Percentiles rank a stretch among this genome's conserved stretches.
phyloP scores from a whole-genome alignment of 257 asterid species.

The Jasminum sambac region DNA sequence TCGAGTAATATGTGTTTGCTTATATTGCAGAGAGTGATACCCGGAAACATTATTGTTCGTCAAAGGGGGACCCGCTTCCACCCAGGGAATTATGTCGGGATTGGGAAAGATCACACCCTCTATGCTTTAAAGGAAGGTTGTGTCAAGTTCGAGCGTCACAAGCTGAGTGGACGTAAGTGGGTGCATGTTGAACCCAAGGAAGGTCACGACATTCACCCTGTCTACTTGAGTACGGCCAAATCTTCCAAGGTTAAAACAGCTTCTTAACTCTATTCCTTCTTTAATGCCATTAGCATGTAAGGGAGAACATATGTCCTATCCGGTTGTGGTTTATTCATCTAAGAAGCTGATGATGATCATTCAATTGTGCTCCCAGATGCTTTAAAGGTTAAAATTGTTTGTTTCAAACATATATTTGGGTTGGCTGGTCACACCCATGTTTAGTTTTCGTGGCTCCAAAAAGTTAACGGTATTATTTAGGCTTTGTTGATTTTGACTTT shows the following conservation, averaged over 20 bases:
- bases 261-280: conserved; percentile 29
- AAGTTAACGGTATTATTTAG: too few species aligned
- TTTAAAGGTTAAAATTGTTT: too few species aligned
- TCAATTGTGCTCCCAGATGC: too few species aligned
- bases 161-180: conserved; percentile 87
- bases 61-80: conserved; percentile 95
- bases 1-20: conserved; percentile 14
- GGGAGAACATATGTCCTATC: too few species aligned
- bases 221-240: conserved; percentile 42
- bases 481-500: too few species aligned
- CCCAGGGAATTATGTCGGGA: conserved; percentile 81
- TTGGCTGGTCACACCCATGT: too few species aligned
- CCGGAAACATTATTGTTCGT: conserved; percentile 88
- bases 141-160: conserved; percentile 76
- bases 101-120: conserved; percentile 88
- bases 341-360: too few species aligned
- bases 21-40: conserved; percentile 70
- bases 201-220: conserved; percentile 70
- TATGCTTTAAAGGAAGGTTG: conserved; percentile 82
- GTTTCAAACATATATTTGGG: too few species aligned
- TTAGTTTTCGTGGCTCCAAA: too few species aligned
- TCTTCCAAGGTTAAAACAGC: conserved; percentile 40
- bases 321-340: too few species aligned
- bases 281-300: background rate
- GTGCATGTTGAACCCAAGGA: conserved; percentile 92